A percentile compares a stretch with the other conserved stretches of the same genome.
Evolutionary conservation across 805 yeast genomes (phyloP).

Genomic region (Ogataea trehaloabstinens): DNA sequence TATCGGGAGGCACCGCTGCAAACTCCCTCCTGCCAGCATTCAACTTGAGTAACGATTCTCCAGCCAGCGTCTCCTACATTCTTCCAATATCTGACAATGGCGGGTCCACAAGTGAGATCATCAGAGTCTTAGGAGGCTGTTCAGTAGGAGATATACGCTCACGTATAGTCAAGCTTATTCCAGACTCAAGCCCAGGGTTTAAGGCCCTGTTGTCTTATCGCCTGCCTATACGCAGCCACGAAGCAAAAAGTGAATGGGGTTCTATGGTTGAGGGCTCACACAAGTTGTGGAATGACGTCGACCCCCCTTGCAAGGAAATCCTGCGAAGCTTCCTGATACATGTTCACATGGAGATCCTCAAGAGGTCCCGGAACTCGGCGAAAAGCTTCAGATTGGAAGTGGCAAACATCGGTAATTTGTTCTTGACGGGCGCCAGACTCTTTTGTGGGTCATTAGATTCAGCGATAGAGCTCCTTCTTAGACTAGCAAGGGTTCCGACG

Average conservation of each 20-base stretch:
- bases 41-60: constrained; percentile 33
- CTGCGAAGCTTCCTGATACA: constrained; percentile 74
- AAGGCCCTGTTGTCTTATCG: constrained; percentile 46
- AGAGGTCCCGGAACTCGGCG: constrained; percentile 54
- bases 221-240: constrained; percentile 42
- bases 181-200: constrained; percentile 41
- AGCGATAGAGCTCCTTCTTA: constrained; percentile 71
- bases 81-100: constrained; percentile 92
- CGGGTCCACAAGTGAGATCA: constrained; percentile 87
- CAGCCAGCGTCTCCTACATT: constrained; percentile 50
- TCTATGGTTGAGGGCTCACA: constrained; percentile 78
- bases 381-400: constrained; percentile 67
- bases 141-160: constrained; percentile 93
- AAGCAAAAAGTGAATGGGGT: constrained; percentile 74
- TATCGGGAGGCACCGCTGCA: constrained; percentile 90
- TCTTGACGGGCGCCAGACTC: constrained; percentile 76
- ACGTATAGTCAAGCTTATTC: constrained; percentile 70
- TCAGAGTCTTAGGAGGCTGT: constrained; percentile 88
- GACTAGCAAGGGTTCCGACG: constrained; percentile 59
- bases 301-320: constrained; percentile 64
- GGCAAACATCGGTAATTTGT: constrained; percentile 84
- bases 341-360: constrained; percentile 73
- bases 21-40: constrained; percentile 69
- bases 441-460: constrained; percentile 84
- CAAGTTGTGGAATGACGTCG: constrained; percentile 59